Evolutionary conservation across 2,329 filamentous ascomycete genomes (phyloP).

Genomic region (Aspergillus terreus): DNA sequence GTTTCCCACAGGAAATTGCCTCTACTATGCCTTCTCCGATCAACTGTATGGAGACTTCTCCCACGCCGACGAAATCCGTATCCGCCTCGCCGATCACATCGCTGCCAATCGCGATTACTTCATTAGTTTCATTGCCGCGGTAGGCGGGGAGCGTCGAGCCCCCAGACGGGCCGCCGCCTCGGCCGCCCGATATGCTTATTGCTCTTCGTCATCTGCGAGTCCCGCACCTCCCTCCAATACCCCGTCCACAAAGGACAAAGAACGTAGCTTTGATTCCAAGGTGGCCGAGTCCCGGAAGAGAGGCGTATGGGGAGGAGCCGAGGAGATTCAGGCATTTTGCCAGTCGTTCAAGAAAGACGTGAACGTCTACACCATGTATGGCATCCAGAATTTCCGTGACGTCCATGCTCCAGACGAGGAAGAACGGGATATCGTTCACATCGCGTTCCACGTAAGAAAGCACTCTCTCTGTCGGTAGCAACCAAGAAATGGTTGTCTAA

Average conservation of each 20-base stretch:
- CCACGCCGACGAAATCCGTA: conserved; percentile 57
- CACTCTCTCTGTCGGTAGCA: too few species aligned
- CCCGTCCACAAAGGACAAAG: conserved; percentile 50
- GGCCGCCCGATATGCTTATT: conserved; percentile 48
- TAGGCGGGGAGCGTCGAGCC: conserved; percentile 55
- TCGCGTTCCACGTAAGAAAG: conserved; percentile 59
- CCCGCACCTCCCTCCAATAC: conserved; percentile 21
- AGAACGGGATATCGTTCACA: conserved; percentile 46
- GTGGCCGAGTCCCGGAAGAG: conserved; percentile 58
- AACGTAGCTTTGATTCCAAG: conserved; percentile 57
- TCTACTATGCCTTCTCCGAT: conserved; percentile 66
- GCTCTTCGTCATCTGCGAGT: conserved; percentile 44
- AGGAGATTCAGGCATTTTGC: conserved; percentile 65
- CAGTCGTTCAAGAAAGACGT: conserved; percentile 60
- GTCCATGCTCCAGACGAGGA: conserved; percentile 38
- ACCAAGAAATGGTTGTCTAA: conserved; percentile 3
- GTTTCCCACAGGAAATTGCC: conserved; percentile 57
- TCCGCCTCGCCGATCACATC: conserved; percentile 60
- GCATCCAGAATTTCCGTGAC: conserved; percentile 44
- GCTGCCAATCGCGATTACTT: conserved; percentile 58
- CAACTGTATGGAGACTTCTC: conserved; percentile 62
- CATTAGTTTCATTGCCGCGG: conserved; percentile 58
- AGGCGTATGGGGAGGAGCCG: conserved; percentile 63
- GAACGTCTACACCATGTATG: conserved; percentile 51
- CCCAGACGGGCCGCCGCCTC: conserved; percentile 48